phyloP scores from a whole-genome alignment of 305 asterid genomes.

The Withania somnifera region DNA sequence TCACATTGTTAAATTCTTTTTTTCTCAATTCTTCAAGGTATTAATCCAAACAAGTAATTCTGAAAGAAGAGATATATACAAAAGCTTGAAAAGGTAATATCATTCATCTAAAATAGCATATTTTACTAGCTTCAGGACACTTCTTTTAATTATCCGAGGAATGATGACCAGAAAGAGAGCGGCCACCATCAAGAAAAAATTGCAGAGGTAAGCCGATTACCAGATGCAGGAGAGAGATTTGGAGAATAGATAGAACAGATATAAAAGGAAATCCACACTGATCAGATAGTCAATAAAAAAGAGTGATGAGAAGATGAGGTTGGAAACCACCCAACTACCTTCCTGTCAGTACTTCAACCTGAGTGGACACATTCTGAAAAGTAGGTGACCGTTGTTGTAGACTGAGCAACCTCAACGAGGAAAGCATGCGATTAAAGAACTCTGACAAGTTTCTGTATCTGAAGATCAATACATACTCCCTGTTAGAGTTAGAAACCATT shows the following conservation, averaged over 20 bases:
- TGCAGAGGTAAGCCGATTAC: background rate
- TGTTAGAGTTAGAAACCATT: background rate
- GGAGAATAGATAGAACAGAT: background rate
- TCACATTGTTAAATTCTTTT: background rate
- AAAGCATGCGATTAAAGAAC: slow-evolving; percentile 46
- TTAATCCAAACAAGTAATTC: background rate
- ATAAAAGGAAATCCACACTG: background rate
- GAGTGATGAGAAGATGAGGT: background rate
- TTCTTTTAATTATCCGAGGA: background rate
- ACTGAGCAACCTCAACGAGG: slow-evolving; percentile 53
- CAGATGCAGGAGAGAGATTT: background rate
- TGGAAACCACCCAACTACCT: slow-evolving; percentile 26
- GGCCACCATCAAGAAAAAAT: background rate
- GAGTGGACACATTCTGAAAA: slow-evolving; percentile 45
- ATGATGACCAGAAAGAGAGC: background rate
- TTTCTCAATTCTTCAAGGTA: background rate
- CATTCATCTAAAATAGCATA: background rate
- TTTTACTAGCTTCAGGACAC: background rate
- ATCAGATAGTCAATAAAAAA: background rate
- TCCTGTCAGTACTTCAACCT: slow-evolving; percentile 53
- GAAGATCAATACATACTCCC: slow-evolving; percentile 10
- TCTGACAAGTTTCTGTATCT: slow-evolving; percentile 41
- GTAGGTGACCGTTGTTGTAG: slow-evolving; percentile 43
- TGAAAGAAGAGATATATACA: background rate
- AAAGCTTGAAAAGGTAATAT: background rate